Evolutionary conservation across 129 eudicot species (phyloP).

Genomic region (Helianthus tuberosus): DNA sequence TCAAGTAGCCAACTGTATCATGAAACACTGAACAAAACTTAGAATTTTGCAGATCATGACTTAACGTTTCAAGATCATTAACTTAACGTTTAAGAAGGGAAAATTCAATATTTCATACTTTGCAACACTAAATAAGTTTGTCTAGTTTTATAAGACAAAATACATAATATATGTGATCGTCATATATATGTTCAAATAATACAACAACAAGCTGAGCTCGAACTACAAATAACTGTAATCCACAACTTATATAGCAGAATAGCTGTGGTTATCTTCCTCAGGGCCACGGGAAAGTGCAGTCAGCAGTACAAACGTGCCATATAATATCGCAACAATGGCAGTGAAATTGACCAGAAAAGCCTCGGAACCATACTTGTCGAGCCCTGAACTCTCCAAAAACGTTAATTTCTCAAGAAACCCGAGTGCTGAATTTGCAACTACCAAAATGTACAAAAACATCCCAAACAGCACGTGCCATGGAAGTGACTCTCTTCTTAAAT

Average conservation of each 20-base stretch:
- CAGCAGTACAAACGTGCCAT: conserved; percentile 76
- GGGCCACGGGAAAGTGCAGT: conserved; percentile 58
- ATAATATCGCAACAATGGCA: conserved; percentile 80
- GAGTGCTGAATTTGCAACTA: conserved; percentile 69
- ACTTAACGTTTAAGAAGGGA: neutral
- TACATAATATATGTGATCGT: conserved; percentile 19
- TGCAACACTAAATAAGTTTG: neutral
- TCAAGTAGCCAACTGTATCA: neutral
- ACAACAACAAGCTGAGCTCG: conserved; percentile 3
- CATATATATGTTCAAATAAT: conserved; percentile 19
- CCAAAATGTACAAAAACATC: conserved; percentile 68
- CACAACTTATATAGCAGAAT: conserved; percentile 55
- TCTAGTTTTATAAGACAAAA: neutral
- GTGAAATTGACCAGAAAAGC: conserved; percentile 95
- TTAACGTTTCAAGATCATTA: neutral
- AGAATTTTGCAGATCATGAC: neutral
- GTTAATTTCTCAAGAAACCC: conserved; percentile 97
- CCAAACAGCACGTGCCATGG: conserved; percentile 95
- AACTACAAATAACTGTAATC: neutral
- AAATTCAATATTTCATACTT: neutral
- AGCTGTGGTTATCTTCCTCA: conserved; percentile 54
- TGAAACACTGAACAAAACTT: neutral
- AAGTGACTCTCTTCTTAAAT: conserved; percentile 68
- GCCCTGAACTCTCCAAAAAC: conserved; percentile 73
- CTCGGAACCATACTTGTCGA: conserved; percentile 78